phyloP scores from a whole-genome alignment of 1,284 basidiomycete species.

The Sparassis latifolia region DNA sequence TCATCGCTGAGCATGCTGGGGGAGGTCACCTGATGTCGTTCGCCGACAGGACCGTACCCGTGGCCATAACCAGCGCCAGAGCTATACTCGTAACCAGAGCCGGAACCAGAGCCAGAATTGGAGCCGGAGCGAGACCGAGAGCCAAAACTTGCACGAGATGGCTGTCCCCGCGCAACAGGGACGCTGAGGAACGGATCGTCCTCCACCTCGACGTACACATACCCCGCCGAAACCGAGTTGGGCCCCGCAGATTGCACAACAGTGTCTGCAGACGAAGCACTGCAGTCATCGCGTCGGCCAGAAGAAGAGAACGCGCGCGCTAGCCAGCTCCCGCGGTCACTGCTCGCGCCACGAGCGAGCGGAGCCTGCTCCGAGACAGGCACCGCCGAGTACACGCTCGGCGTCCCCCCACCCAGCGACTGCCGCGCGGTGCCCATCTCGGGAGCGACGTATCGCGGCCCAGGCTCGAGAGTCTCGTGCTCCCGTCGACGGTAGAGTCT shows the following conservation, averaged over 20 bases:
- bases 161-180: background rate
- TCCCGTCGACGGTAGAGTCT: slow-evolving; percentile 11
- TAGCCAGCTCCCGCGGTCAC: background rate
- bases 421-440: slow-evolving; percentile 1
- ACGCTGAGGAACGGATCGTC: background rate
- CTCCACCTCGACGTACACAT: background rate
- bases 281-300: background rate
- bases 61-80: background rate
- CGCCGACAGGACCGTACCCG: slow-evolving; percentile 2
- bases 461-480: slow-evolving; percentile 23
- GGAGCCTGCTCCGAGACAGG: background rate
- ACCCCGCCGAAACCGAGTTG: background rate
- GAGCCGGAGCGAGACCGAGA: background rate
- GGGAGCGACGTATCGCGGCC: slow-evolving; percentile 32
- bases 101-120: background rate
- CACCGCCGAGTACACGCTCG: background rate
- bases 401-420: background rate
- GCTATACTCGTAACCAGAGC: background rate
- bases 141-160: background rate
- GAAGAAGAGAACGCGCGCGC: background rate
- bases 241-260: background rate
- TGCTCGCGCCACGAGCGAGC: background rate
- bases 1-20: slow-evolving; percentile 16
- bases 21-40: slow-evolving; percentile 5
- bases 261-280: background rate